Percentiles rank a stretch among this genome's conserved stretches.
phyloP scores from a whole-genome alignment of 2,329 filamentous ascomycete species.

The Ceratocystiopsis minuta region DNA sequence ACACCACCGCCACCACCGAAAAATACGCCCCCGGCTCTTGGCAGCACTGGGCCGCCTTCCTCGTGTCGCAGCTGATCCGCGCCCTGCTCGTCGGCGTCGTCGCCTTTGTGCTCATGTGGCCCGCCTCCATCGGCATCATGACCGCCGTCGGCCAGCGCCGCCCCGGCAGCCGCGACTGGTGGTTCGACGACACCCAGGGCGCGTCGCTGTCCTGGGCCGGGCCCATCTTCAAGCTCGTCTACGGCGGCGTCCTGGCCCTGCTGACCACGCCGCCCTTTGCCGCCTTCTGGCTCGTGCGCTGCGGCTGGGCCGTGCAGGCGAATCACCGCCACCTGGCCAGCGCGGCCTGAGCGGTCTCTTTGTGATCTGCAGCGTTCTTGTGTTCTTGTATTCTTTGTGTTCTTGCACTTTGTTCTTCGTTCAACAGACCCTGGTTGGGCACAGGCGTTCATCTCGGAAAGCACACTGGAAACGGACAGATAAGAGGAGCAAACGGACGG shows the following conservation, averaged over 20 bases:
- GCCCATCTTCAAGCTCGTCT: slow-evolving; percentile 30
- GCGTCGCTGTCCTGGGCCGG: slow-evolving; percentile 21
- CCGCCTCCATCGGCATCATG: slow-evolving; percentile 24
- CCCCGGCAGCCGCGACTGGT: slow-evolving; percentile 22
- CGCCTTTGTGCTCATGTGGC: slow-evolving; percentile 26
- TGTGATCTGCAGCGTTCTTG: too few relatives aligned
- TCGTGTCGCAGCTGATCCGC: slow-evolving; percentile 19
- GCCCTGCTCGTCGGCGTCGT: slow-evolving; percentile 19
- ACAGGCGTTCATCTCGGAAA: too few relatives aligned
- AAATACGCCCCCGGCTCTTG: slow-evolving; percentile 13
- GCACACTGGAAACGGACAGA: too few relatives aligned
- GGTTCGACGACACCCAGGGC: slow-evolving; percentile 15
- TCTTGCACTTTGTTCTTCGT: too few relatives aligned
- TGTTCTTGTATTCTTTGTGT: too few relatives aligned
- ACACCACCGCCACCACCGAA: slow-evolving; percentile 7
- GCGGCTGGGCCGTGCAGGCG: slow-evolving; percentile 22
- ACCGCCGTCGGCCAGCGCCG: slow-evolving; percentile 18
- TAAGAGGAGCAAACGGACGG: too few relatives aligned
- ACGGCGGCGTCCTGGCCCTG: slow-evolving; percentile 27
- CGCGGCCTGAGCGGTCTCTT: background rate
- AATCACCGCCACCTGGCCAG: slow-evolving; percentile 8
- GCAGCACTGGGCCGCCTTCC: slow-evolving; percentile 17
- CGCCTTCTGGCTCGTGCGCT: slow-evolving; percentile 28
- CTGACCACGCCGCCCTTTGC: slow-evolving; percentile 29
- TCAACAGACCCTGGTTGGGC: too few relatives aligned